Percentiles rank a stretch among this genome's conserved stretches.
Conservation (phyloP, 495 filamentous ascomycete species). For the Eremomyces bilateralis region DNA sequence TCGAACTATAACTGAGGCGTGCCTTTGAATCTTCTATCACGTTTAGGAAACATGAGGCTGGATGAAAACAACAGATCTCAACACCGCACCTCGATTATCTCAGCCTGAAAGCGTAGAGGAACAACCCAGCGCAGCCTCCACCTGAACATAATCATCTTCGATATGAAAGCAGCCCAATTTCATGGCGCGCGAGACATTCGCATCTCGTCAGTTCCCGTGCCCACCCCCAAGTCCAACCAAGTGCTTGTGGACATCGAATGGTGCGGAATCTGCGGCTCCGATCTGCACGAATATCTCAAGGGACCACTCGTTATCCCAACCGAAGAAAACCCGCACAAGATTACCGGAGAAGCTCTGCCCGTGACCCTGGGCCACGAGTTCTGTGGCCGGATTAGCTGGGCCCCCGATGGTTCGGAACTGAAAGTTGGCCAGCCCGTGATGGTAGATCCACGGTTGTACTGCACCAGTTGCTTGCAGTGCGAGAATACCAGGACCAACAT, state of each 20-base stretch:
- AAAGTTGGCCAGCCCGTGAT: constrained; percentile 10
- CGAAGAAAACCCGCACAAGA: constrained; percentile 7
- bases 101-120: no score
- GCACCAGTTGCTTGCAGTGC: constrained; percentile 6
- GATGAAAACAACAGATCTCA: no score
- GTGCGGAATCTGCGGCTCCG: constrained; percentile 14
- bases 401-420: constrained; percentile 7
- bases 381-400: constrained; percentile 9
- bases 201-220: constrained; percentile 9
- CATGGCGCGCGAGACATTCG: constrained; percentile 12
- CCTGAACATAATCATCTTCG: no score
- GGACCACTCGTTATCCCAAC: constrained; percentile 7
- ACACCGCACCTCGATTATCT: no score
- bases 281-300: constrained; percentile 15
- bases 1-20: no score
- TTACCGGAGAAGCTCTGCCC: constrained; percentile 10
- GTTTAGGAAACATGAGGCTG: no score
- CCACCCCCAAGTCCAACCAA: constrained; percentile 8
- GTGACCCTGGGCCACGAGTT: constrained; percentile 15
- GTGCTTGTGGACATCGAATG: constrained; percentile 12
- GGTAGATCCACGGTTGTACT: constrained; percentile 11
- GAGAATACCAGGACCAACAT: constrained; percentile 4
- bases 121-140: no score
- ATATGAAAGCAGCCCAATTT: constrained; percentile 15
- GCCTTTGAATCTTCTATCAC: no score